These are phyloP conservation scores for Ascochyta clinopodiicola DNA, from an alignment of 2,329 filamentous ascomycete species.

Conservation along the genomic window DNA sequence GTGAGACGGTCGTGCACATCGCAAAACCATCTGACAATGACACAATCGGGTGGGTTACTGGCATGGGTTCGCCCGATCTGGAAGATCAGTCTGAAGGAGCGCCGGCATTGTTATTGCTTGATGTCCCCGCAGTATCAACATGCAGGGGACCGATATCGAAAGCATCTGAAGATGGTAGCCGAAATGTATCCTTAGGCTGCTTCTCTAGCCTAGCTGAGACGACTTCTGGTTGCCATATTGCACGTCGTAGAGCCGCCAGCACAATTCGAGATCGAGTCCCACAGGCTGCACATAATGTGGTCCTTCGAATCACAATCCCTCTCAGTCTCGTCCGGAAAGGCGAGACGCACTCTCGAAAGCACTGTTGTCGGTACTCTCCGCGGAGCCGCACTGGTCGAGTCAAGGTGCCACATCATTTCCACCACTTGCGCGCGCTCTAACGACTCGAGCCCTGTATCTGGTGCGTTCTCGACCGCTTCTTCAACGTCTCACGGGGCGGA, in stretches of 20 bases:
- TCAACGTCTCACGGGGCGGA: slow-evolving; percentile 8
- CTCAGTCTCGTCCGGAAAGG: background rate
- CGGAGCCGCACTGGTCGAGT: slow-evolving; percentile 1
- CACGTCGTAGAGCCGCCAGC: background rate
- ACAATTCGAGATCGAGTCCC: background rate
- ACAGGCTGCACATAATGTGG: background rate
- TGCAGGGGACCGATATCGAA: slow-evolving; percentile 20
- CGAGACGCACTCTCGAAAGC: background rate
- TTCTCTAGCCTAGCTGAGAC: background rate
- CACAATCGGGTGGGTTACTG: background rate
- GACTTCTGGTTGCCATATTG: background rate
- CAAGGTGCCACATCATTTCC: slow-evolving; percentile 8
- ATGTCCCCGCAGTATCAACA: slow-evolving; percentile 1
- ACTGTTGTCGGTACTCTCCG: slow-evolving; percentile 5
- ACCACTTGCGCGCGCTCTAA: background rate
- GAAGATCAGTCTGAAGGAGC: background rate
- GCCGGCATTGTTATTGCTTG: slow-evolving; percentile 6
- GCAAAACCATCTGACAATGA: background rate
- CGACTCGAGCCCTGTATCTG: background rate
- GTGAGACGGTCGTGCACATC: background rate
- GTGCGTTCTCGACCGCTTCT: slow-evolving; percentile 3
- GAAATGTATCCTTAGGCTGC: background rate
- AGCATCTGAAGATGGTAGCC: slow-evolving; percentile 12
- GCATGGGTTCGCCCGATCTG: background rate
- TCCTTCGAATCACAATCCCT: background rate